Evolutionary conservation across 108 stramenopile genomes (phyloP), one percentile per base, ranked within the genome.

Genomic region (Chaetoceros muelleri): DNA sequence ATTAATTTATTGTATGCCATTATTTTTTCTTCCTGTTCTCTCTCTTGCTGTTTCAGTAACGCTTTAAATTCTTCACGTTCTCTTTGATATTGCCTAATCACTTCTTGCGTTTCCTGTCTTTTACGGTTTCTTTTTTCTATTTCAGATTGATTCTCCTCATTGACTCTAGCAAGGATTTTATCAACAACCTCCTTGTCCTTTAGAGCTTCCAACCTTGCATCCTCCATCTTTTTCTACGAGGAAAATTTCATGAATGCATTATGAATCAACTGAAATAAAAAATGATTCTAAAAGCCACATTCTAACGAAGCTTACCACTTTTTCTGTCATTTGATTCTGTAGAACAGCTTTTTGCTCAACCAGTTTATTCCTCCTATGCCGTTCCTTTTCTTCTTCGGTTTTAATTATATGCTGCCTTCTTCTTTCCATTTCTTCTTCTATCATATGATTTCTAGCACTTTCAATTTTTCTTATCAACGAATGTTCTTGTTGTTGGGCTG

Each of bases 401-500:
- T 50, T 64, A 24, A 80, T 70, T 24, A 65, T 65, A 17, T 57
- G 47, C 51, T 66, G 72, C 48, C 82, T 60, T 48, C 80, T 74
- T 24, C 54, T 48, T 60, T 84, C 82, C 82, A 84, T 84, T 48
- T 60, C 61, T 57, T 76, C 82, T 58, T 84, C 79, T 25, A 84
- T 84, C 16, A 72, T 75, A 31, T 69, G 62, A 46, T 79, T 71
- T 53, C 79, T 71, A 20, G 65, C 72, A 30, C 72, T 65, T 55
- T 80, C 76, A 3, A 74, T 62, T 24, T 63, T 67, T 22, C 70
- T 61, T 49, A 73, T 46, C 21, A 74, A 51, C 52, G 74, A 44
- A 20, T 67, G 60, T 57, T 84, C 82, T 60, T 84, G 76, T 50
- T 84, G 73, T 58, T 84, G 82, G 20, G 82, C 79, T 22, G 82